phyloP scores from a whole-genome alignment of 805 yeast species.

The Lachancea mirantina region DNA sequence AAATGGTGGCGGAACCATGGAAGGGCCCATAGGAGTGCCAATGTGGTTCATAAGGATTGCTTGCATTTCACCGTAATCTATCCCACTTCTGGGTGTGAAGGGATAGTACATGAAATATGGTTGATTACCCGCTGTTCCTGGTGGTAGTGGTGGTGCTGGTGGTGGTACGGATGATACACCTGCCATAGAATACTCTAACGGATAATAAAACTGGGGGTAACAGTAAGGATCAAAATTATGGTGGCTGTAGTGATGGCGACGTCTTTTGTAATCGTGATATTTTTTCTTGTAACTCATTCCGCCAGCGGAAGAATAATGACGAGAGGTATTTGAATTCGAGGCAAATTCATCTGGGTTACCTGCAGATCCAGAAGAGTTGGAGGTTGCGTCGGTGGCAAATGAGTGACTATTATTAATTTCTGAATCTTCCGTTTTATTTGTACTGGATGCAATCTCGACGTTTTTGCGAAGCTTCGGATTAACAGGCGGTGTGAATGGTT shows the following conservation, averaged over 20 bases:
- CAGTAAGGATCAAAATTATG: slow-evolving; percentile 9
- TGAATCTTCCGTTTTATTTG: slow-evolving; percentile 1
- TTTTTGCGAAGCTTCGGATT: slow-evolving; percentile 3
- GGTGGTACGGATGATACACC: not conserved
- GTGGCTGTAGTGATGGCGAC: slow-evolving; percentile 6
- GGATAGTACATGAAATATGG: slow-evolving; percentile 30
- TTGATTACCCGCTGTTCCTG: slow-evolving; percentile 14
- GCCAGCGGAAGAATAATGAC: slow-evolving; percentile 26
- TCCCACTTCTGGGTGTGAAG: slow-evolving; percentile 23
- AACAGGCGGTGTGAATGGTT: slow-evolving; percentile 3
- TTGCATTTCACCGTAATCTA: slow-evolving; percentile 10
- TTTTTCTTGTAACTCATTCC: slow-evolving; percentile 17
- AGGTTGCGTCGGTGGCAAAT: slow-evolving; percentile 15
- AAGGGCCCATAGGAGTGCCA: slow-evolving; percentile 14
- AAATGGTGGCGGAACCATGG: slow-evolving; percentile 15
- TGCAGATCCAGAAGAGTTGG: slow-evolving; percentile 22
- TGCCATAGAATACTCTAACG: slow-evolving; percentile 25
- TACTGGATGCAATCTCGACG: slow-evolving; percentile 1
- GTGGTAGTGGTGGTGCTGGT: slow-evolving; percentile 14
- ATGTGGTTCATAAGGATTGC: slow-evolving; percentile 3
- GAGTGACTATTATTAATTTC: slow-evolving; percentile 1
- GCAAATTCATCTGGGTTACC: slow-evolving; percentile 15
- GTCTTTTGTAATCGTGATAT: slow-evolving; percentile 6
- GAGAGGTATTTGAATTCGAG: slow-evolving; percentile 15
- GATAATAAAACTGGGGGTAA: slow-evolving; percentile 25